These are phyloP conservation scores for Lomentospora prolificans DNA, from an alignment of 2,329 filamentous ascomycete genomes.

Conservation along the genomic window DNA sequence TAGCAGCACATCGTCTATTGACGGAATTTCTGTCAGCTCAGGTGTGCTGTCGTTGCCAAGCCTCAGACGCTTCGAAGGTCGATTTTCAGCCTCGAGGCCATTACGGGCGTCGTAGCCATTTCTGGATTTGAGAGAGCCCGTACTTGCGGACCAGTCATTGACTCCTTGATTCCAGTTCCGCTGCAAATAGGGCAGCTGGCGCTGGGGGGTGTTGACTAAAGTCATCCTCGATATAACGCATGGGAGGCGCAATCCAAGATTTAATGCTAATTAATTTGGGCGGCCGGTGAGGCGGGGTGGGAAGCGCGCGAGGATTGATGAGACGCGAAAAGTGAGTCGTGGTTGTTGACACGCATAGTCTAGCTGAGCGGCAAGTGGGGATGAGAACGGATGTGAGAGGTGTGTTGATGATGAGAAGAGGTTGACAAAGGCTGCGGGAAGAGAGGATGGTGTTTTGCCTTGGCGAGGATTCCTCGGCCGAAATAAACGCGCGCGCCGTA, in stretches of 20 bases:
- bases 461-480: neutral
- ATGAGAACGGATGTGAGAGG: neutral
- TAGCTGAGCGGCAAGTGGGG: neutral
- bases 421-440: too few relatives aligned
- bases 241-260: neutral
- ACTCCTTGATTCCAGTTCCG: slow-evolving; percentile 34
- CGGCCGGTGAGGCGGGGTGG: neutral
- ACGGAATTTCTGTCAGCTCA: neutral
- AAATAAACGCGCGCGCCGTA: neutral
- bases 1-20: slow-evolving; percentile 1
- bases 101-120: neutral
- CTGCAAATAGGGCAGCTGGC: slow-evolving; percentile 43
- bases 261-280: neutral
- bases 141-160: neutral
- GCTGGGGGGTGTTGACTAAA: slow-evolving; percentile 33
- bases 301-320: neutral
- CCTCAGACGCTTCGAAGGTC: slow-evolving; percentile 6
- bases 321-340: neutral
- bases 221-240: slow-evolving; percentile 28
- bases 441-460: neutral
- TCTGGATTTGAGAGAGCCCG: neutral
- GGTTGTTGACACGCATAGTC: neutral
- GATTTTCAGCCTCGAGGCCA: neutral
- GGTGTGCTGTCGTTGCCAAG: neutral
- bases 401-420: neutral